Base-by-base conservation (phyloP, 768 basidiomycete genomes). In the Auricularia sp. region DNA sequence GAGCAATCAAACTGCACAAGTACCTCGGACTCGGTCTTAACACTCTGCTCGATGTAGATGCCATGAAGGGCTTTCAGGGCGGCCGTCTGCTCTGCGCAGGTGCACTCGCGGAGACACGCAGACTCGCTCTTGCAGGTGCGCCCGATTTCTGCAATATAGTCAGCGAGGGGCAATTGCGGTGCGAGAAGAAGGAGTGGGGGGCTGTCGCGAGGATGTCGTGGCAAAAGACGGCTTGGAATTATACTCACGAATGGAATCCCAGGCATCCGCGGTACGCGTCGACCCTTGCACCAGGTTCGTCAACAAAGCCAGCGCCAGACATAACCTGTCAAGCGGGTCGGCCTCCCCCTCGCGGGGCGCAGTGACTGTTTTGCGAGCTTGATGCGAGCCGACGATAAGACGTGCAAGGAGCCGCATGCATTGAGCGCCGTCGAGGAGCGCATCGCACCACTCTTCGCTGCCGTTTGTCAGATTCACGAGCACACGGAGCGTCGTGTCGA, bases 251-350 rank as follows among this genome's bases (percentile, higher is more conserved):
- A 34, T 16, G 33, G 13, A 24, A 13, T 14, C 42, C 59, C 64
- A 34, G 2, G 16, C 65, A 10, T 51, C 65, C 39, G 61, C 54
- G 3, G 56, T 59, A 13, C n/a, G 74, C 76, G 0, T 80, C 78
- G n/a, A 80, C 76, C 4, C 77, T 70, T 91, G 88, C 0, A 90
- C 83, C 54, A 92, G 76, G 72, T 92, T 92, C 63, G 89, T 90
- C 47, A 92, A 75, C 10, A 92, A 75, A 1, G 86, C 91, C 4
- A 93, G 80, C 5, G 85, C 82, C 34, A 93, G 84, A 72, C 90
- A 92, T 3, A 91, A 76, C 39, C 81, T 79, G 71, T 93, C 92
- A n/a, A 89, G 77, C 3, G 80, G 75, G 45, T 81, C 78, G 3
- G 79, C 75, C 0, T 74, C 70, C 16, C 69, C 66, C 29, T 75